Conservation (phyloP, 148 eudicot genomes). For the Spergularia marina region DNA sequence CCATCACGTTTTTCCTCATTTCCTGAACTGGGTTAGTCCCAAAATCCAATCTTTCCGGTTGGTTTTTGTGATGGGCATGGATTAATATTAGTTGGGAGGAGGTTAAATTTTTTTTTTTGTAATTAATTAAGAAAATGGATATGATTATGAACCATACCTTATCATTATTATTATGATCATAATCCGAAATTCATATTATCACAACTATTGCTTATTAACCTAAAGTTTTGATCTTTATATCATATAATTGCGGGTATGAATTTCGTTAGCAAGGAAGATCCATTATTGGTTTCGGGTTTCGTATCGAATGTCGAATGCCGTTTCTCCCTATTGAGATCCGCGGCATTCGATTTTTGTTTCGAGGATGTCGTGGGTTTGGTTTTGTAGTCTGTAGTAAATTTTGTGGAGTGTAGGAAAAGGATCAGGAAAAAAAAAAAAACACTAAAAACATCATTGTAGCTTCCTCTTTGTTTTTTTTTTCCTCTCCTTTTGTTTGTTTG, state of each 20-base stretch:
- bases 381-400: background rate
- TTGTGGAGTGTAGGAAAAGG: background rate
- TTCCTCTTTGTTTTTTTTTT: background rate
- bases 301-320: conserved; percentile 33
- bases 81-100: conserved; percentile 14
- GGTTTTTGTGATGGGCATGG: conserved; percentile 22
- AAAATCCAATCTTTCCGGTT: conserved; percentile 10
- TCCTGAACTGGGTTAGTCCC: conserved; percentile 11
- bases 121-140: background rate
- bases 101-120: background rate
- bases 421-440: background rate
- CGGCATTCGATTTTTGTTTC: conserved; percentile 34
- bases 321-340: conserved; percentile 22
- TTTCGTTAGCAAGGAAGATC: background rate
- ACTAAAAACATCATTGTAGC: too few species aligned
- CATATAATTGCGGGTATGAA: background rate
- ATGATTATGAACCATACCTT: too few species aligned
- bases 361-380: background rate
- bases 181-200: background rate
- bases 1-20: conserved; percentile 6
- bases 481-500: background rate
- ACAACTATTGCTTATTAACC: background rate
- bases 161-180: background rate
- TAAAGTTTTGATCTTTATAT: background rate
- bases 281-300: background rate